Evolutionary conservation across 1,284 basidiomycete species (phyloP), one percentile per base, ranked within the genome.

Genomic region (Phellinidium pouzarii): DNA sequence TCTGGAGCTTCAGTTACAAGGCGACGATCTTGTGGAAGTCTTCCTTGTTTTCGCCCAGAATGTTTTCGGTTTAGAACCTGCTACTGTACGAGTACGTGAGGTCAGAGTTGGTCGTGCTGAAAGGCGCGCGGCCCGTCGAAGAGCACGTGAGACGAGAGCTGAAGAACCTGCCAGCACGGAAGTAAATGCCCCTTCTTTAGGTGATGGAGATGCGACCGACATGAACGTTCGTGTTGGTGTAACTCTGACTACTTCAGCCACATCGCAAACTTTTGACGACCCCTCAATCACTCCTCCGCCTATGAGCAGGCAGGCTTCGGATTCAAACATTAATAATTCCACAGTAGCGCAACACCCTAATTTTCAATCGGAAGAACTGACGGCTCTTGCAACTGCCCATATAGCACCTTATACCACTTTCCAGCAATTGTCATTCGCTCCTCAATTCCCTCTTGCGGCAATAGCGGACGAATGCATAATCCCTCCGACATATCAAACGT

Each of bases 381-480:
- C 82, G 1, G 73, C 82, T 7, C 68, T 87, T 4, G 79, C 82
- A 25, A 79, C 81, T 4, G 77, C 83, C 7, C 81, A 83, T 53
- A 77, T 82, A 67, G 85, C 87, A 22, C 81, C 88, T 26, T 93
- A 92, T 64, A 89, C 87, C 11, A 92, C 88, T 3, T 92, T 93
- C 70, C 91, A 92, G 63, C 90, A 93, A 67, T 71, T 93, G 4
- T 76, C 75, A 4, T 92, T 90, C 63, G 78, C 90, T 6, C 90
- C 90, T 7, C 82, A 77, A 54, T 89, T 93, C 61, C 90, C 90
- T 14, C 73, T 92, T 52, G 85, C 85, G n/a, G 78, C 84, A 1
- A 87, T 93, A 50, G 84, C 90, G 14, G 87, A 92, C 61, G 87
- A 91, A 42, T 93, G 89, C 66, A 78, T 89, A 54, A 93, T 93